A percentile compares a stretch with the other conserved stretches of the same genome.
These are phyloP conservation scores for Fusarium oligoseptatum DNA, from an alignment of 2,329 filamentous ascomycete species.

Conservation along the genomic window DNA sequence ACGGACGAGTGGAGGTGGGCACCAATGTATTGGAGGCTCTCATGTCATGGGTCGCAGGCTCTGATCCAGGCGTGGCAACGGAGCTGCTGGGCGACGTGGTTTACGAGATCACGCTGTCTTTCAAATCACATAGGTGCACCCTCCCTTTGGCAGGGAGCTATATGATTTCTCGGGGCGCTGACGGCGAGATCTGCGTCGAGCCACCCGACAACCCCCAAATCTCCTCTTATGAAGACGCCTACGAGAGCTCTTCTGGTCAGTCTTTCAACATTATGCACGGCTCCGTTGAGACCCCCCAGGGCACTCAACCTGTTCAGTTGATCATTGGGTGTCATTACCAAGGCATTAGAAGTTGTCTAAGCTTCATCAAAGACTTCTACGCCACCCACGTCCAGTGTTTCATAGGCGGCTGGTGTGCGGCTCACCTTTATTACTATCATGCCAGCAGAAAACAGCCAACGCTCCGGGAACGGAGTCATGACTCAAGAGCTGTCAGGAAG, in stretches of 20 bases:
- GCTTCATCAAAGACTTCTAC: conserved; percentile 27
- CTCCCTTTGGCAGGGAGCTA: neutral
- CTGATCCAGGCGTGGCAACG: neutral
- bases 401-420: conserved; percentile 19
- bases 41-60: neutral
- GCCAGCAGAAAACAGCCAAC: conserved; percentile 2
- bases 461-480: conserved; percentile 4
- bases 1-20: conserved; percentile 1
- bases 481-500: conserved; percentile 5
- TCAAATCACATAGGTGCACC: neutral
- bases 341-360: conserved; percentile 16
- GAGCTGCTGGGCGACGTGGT: neutral
- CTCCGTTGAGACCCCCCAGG: conserved; percentile 5
- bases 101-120: neutral
- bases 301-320: conserved; percentile 10
- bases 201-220: neutral
- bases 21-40: neutral
- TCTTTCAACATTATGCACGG: conserved; percentile 18
- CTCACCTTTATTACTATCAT: conserved; percentile 24
- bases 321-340: conserved; percentile 18
- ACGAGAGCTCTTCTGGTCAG: neutral
- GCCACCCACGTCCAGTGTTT: conserved; percentile 26
- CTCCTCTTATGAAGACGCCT: neutral
- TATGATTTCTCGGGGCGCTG: neutral
- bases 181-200: neutral